Conservation (phyloP, 1,284 basidiomycete species). For the Boletus mariae region DNA sequence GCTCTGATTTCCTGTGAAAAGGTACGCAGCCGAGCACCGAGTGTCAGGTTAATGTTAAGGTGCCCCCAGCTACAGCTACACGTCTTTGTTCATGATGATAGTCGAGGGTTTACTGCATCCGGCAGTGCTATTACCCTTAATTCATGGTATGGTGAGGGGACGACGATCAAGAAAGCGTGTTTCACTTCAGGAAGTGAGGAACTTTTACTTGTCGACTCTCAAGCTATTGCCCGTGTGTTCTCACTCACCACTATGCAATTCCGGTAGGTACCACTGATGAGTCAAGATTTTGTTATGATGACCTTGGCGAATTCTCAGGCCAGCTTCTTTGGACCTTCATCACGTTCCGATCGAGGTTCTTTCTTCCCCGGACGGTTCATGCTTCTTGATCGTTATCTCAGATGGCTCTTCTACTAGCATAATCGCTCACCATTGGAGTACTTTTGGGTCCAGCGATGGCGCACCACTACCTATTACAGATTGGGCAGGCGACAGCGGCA, state of each 20-base stretch:
- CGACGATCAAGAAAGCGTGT: constrained; percentile 35
- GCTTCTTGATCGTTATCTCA: constrained; percentile 38
- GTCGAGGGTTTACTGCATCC: constrained; percentile 35
- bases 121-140: constrained; percentile 41
- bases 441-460: constrained; percentile 50
- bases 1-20: constrained; percentile 40
- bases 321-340: constrained; percentile 42
- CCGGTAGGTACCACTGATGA: constrained; percentile 34
- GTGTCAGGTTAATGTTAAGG: constrained; percentile 1
- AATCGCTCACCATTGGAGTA: constrained; percentile 50
- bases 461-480: constrained; percentile 35
- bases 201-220: constrained; percentile 45
- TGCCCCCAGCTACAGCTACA: constrained; percentile 37
- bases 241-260: constrained; percentile 52
- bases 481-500: constrained; percentile 22
- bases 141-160: constrained; percentile 40
- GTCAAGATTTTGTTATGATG: neutral
- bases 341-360: constrained; percentile 34
- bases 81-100: constrained; percentile 43
- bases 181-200: constrained; percentile 49
- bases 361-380: constrained; percentile 54
- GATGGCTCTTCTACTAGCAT: constrained; percentile 23
- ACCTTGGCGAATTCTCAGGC: constrained; percentile 31
- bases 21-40: constrained; percentile 26
- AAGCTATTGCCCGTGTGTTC: constrained; percentile 42